Evolutionary conservation across 176 grass and related monocot genomes (phyloP), one percentile per base, ranked within the genome.

Genomic region (Tillandsia leiboldiana): DNA sequence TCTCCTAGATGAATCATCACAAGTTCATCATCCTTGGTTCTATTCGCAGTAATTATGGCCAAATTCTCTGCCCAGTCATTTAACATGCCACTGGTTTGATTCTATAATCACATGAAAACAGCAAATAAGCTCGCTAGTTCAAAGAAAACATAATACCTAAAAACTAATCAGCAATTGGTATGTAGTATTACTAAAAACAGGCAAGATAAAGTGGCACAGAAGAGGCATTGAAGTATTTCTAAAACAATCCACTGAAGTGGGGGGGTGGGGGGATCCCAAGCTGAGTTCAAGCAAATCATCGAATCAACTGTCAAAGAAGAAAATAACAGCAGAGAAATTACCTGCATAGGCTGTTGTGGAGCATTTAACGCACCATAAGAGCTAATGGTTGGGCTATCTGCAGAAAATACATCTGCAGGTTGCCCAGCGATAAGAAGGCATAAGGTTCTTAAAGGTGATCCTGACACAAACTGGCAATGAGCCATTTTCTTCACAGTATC

Each of bases 401-500:
- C 72, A 80, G 77, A 88, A 81, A 99, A 99, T 65, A 99, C 87
- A 80, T 99, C 89, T 51, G 89, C 89, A 51, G 86, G 94, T 71
- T 99, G 86, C 67, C 94, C 89, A 78, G 94, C 94, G 75, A 99
- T 99, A 75, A 99, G 85, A 71, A 99, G 94, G 68, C 94, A 99
- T 22, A 99, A 67, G 27, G 94, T 90, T 76, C 89, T 85, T 83
- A 99, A 66, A 65, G 94, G 94, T 53, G 94, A 99, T 20, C 94
- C 86, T 47, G 87, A 81, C 50, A 85, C 49, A 81, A 99, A 99
- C 68, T 90, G 90, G 67, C 70, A 84, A 33, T 86, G 82, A 11
- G 95, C 95, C 95, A 99, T 99, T 84, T 88, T 99, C 82, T 93
- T 99, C 48, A 99, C 95, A 6, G 95, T 90, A 70, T 99, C 95